These are phyloP conservation scores for Mucuna pruriens DNA, from an alignment of 306 rosid genomes.

Conservation along the genomic window DNA sequence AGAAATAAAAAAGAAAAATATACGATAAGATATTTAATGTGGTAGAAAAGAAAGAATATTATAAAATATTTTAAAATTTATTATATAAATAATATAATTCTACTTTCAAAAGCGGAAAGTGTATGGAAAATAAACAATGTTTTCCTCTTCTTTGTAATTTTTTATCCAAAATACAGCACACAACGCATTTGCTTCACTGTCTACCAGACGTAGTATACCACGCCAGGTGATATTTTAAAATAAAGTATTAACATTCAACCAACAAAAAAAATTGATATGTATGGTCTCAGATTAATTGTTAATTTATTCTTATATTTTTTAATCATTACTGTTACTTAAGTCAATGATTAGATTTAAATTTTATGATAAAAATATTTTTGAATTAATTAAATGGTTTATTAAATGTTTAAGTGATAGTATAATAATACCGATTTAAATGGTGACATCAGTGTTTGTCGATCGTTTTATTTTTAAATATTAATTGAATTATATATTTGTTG, in stretches of 20 bases:
- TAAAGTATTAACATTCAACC: background rate
- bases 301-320: background rate
- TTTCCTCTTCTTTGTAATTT: background rate
- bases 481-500: background rate
- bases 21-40: background rate
- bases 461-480: background rate
- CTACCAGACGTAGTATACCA: background rate
- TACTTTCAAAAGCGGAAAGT: background rate
- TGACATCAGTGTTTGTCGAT: background rate
- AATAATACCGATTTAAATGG: background rate
- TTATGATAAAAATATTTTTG: background rate
- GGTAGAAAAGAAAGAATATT: background rate
- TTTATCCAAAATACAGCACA: background rate
- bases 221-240: slow-evolving; percentile 30
- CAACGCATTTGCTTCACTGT: background rate
- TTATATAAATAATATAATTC: background rate
- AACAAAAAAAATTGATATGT: background rate
- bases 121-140: background rate
- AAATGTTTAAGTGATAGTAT: background rate
- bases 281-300: background rate
- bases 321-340: background rate
- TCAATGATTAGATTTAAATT: background rate
- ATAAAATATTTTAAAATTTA: background rate
- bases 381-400: background rate
- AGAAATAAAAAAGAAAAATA: background rate